Conservation (phyloP, 192 early-diverging fungal genomes). For the Polychytrium aggregatum region DNA sequence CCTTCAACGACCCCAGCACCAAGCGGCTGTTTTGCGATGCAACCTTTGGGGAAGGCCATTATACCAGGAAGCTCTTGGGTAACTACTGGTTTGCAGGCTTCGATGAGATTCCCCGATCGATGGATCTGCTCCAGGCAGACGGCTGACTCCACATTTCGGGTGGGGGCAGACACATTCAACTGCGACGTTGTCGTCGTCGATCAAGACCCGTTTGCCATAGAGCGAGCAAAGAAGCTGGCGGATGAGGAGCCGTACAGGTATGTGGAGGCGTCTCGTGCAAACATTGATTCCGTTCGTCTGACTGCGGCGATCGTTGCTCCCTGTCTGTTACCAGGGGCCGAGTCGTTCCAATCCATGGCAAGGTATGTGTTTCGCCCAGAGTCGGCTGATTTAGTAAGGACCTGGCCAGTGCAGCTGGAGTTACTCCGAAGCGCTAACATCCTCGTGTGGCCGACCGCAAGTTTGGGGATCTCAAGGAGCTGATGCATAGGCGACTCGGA, state of each 20-base stretch:
- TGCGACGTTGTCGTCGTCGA: conserved; percentile 59
- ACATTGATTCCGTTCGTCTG: neutral
- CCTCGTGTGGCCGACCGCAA: conserved; percentile 3
- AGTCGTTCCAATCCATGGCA: conserved; percentile 40
- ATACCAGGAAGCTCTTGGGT: conserved; percentile 57
- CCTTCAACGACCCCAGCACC: neutral
- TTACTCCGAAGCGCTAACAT: neutral
- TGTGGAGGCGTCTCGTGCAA: neutral
- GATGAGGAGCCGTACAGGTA: conserved; percentile 17
- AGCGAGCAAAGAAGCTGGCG: conserved; percentile 39
- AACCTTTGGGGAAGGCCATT: conserved; percentile 67
- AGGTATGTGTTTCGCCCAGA: neutral
- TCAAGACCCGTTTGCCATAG: conserved; percentile 55
- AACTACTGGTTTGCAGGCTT: neutral
- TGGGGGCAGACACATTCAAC: conserved; percentile 11
- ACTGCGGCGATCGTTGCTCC: neutral
- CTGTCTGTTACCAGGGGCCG: conserved; percentile 20
- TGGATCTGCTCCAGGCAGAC: neutral
- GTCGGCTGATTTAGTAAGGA: too few species aligned
- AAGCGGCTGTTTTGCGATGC: conserved; percentile 45
- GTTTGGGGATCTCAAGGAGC: conserved; percentile 41
- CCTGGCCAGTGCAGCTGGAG: neutral
- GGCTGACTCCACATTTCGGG: neutral
- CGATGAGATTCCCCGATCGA: too few species aligned
- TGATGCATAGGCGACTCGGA: conserved; percentile 20